Conservation (phyloP, 768 basidiomycete species). For the Rhizopogon vinicolor region DNA sequence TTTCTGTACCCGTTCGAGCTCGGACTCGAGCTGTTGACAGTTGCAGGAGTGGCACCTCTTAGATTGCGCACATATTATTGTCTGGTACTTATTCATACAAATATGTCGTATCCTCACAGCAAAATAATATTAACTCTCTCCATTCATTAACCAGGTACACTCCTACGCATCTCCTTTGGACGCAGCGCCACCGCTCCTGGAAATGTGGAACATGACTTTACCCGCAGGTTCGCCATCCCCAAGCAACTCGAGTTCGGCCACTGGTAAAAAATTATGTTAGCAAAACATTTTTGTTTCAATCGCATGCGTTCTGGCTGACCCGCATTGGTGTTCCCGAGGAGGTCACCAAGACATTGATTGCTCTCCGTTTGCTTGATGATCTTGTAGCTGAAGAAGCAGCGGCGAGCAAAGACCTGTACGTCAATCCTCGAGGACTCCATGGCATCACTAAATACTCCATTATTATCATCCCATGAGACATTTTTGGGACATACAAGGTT, state of each 20-base stretch:
- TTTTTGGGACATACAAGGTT: constrained; percentile 15
- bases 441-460: constrained; percentile 15
- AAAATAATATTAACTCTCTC: background rate
- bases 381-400: constrained; percentile 29
- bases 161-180: background rate
- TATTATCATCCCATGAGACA: background rate
- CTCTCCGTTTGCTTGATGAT: constrained; percentile 30
- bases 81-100: background rate
- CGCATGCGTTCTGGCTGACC: constrained; percentile 12
- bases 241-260: constrained; percentile 25
- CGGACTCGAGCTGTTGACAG: background rate
- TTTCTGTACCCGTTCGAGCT: background rate
- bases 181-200: constrained; percentile 7
- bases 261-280: constrained; percentile 5
- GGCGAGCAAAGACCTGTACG: constrained; percentile 27
- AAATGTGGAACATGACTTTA: constrained; percentile 22
- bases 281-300: constrained; percentile 1
- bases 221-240: constrained; percentile 28
- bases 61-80: no score
- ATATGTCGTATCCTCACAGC: background rate
- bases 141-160: background rate
- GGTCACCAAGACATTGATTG: constrained; percentile 25
- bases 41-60: background rate
- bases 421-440: constrained; percentile 28
- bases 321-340: constrained; percentile 26